Percentiles rank a stretch among this genome's conserved stretches.
phyloP scores from a whole-genome alignment of 129 eudicot species.

The Helianthus tuberosus region DNA sequence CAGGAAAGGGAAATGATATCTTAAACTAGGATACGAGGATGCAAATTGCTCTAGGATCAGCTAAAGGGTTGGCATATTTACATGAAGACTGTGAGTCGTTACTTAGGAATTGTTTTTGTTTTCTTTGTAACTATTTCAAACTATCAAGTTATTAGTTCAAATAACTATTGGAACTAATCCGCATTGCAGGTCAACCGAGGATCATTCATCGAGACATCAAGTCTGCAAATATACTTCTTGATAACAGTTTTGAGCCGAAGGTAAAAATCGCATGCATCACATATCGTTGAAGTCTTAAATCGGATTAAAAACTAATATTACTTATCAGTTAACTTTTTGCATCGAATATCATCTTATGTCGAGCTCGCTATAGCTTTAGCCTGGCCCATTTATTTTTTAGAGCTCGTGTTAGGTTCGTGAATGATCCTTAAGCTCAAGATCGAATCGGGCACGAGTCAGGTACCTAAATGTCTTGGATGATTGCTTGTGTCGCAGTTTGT shows the following conservation, averaged over 20 bases:
- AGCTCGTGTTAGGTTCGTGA: too few species aligned
- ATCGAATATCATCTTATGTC: too few species aligned
- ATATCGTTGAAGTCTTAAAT: background rate
- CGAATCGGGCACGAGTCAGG: too few species aligned
- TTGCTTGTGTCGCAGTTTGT: constrained; percentile 80
- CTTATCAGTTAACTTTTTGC: too few species aligned
- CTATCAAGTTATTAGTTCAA: background rate
- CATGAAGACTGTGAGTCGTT: constrained; percentile 81
- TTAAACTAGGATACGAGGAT: constrained; percentile 69
- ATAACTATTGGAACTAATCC: background rate
- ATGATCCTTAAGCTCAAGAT: too few species aligned
- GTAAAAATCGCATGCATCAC: constrained; percentile 28
- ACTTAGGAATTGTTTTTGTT: background rate
- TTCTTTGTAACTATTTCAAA: background rate
- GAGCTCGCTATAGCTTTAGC: too few species aligned
- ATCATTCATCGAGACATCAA: constrained; percentile 92
- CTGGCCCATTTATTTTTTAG: too few species aligned
- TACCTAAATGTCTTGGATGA: constrained; percentile 72
- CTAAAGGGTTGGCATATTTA: constrained; percentile 84
- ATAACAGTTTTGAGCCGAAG: constrained; percentile 78
- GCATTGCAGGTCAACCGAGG: constrained; percentile 73
- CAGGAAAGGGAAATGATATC: constrained; percentile 52
- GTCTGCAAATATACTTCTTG: constrained; percentile 86
- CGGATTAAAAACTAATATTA: too few species aligned
- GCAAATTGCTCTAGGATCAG: constrained; percentile 78